Evolutionary conservation across 306 rosid genomes (phyloP).

Genomic region (Gillenia trifoliata): DNA sequence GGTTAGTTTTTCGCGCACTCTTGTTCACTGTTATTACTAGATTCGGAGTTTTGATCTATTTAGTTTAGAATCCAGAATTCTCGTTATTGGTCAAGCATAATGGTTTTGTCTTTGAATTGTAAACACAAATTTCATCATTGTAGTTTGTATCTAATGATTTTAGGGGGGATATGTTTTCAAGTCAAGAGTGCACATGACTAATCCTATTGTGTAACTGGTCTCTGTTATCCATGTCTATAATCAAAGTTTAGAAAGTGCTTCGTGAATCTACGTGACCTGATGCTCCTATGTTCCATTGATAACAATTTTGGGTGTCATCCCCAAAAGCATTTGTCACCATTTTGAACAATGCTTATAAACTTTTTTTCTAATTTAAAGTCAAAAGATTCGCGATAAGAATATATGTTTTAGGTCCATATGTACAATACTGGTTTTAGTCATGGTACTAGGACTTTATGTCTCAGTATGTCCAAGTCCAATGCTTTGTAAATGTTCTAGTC

Average conservation of each 20-base stretch:
- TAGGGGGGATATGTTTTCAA: not conserved
- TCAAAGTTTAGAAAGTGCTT: not conserved
- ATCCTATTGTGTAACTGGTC: too few relatives aligned
- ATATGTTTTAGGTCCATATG: not conserved
- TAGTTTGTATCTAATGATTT: not conserved
- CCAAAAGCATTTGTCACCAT: not conserved
- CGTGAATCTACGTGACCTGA: not conserved
- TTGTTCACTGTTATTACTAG: not conserved
- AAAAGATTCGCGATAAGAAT: not conserved
- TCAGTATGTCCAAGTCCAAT: not conserved
- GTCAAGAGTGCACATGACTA: not conserved
- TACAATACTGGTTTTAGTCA: not conserved
- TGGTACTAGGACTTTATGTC: not conserved
- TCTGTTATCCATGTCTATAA: too few relatives aligned
- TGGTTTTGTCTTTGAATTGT: not conserved
- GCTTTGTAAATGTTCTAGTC: not conserved
- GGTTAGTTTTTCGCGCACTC: constrained; percentile 32
- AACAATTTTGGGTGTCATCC: not conserved
- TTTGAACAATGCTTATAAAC: not conserved
- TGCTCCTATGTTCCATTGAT: not conserved
- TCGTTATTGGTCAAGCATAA: not conserved
- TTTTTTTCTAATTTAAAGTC: not conserved
- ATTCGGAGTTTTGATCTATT: not conserved
- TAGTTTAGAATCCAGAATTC: not conserved
- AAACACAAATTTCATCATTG: not conserved